These are phyloP conservation scores for Phialemoniopsis sp. DNA, from an alignment of 2,329 filamentous ascomycete species.

Conservation along the genomic window DNA sequence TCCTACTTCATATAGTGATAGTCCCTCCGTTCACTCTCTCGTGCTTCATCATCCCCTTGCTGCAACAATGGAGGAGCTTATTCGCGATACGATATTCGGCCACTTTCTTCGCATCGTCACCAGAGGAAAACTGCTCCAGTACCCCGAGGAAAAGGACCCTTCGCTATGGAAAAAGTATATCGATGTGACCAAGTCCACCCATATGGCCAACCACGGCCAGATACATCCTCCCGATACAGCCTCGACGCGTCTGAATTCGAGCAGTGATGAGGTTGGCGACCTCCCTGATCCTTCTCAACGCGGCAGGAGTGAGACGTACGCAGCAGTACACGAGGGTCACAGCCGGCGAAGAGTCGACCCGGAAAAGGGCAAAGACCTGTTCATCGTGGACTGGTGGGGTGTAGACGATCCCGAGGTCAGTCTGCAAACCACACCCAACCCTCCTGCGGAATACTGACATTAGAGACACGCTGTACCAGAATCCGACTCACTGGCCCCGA, in stretches of 20 bases:
- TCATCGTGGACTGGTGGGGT: conserved; percentile 5
- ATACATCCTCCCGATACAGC: too few relatives aligned
- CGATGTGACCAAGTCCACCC: conserved; percentile 1
- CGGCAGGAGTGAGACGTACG: conserved; percentile 16
- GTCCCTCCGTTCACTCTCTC: too few relatives aligned
- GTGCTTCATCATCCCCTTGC: too few relatives aligned
- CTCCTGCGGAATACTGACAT: conserved; percentile 20
- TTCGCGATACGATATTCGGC: conserved; percentile 10
- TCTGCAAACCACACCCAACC: conserved; percentile 2
- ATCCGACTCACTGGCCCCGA: conserved; percentile 45
- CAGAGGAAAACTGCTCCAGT: conserved; percentile 37
- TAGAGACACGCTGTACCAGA: conserved; percentile 26
- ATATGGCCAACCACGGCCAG: too few relatives aligned
- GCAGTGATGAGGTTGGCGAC: not conserved
- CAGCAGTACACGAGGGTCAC: not conserved
- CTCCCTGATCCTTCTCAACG: too few relatives aligned
- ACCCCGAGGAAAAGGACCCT: conserved; percentile 63
- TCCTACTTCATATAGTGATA: too few relatives aligned
- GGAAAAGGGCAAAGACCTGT: conserved; percentile 18
- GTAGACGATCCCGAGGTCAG: too few relatives aligned
- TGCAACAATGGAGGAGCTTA: too few relatives aligned
- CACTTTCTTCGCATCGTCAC: conserved; percentile 20
- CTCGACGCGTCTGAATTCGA: not conserved
- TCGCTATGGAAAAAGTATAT: conserved; percentile 63
- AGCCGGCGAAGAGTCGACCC: conserved; percentile 6